Base-by-base conservation (phyloP, 352 stramenopile genomes). In the Phytophthora foliorum region DNA sequence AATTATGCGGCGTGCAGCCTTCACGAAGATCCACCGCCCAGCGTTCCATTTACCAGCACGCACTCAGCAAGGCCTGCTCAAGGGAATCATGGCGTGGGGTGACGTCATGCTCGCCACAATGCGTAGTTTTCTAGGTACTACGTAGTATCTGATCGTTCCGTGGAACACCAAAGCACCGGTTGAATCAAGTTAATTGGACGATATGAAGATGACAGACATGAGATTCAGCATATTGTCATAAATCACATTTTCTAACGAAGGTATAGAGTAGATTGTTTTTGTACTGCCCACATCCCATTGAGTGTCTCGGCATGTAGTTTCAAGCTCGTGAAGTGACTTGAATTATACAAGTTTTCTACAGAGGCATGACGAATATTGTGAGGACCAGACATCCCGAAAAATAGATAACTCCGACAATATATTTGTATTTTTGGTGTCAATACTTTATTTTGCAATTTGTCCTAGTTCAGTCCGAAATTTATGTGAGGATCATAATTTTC, bases 1-100 rank as follows among this genome's bases (percentile, higher is more conserved):
- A 13, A 27, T 63, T 19, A 73, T 73, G 65, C 51, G 51, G 14
- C 19, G 65, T 16, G 50, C 48, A 11, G 51, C 52, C 4, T 73
- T 68, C 19, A 34, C 63, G 32, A 73, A 60, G 22, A 60, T 67
- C 34, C 41, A 54, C 22, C 34, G 39, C 14, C 57, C 65, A 5
- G n/a, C 34, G 22, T 67, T 67, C 27, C 29, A 31, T 6, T 17
- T 72, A 10, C 25, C 56, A 6, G 49, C 49, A 17, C 13, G 4
- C 5, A 42, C 52, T 34, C 48, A 62, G 32, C 64, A 46, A 34
- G 51, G 36, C 4, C 25, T 72, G 2, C 32, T 59, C 7, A 57
- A 62, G 19, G 57, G 51, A 16, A 58, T 57, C 41, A 61, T 25
- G 10, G 49, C 49, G 6, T 72, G 64, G 64, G 19, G 36, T 22